These are phyloP conservation scores for Bretziella fagacearum DNA, from an alignment of 2,329 filamentous ascomycete species.

Conservation along the genomic window DNA sequence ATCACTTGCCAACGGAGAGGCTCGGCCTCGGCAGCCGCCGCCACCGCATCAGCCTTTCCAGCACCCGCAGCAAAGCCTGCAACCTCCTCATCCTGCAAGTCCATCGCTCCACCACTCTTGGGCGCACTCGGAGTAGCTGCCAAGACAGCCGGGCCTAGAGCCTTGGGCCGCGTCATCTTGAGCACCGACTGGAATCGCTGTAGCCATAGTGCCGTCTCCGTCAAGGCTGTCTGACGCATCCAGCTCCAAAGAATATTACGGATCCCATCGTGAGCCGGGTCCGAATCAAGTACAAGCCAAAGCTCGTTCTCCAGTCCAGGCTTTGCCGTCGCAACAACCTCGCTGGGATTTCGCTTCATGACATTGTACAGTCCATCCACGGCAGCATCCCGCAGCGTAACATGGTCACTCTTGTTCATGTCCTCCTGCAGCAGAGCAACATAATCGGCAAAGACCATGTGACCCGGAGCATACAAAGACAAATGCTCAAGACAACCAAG, in stretches of 20 bases:
- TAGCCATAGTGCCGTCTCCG: slow-evolving; percentile 71
- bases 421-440: slow-evolving; percentile 67
- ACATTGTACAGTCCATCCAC: slow-evolving; percentile 82
- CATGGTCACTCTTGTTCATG: slow-evolving; percentile 46
- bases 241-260: slow-evolving; percentile 80
- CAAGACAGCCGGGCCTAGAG: slow-evolving; percentile 17
- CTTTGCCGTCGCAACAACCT: slow-evolving; percentile 61
- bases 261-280: slow-evolving; percentile 62
- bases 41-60: slow-evolving; percentile 7
- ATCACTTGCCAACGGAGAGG: slow-evolving; percentile 88
- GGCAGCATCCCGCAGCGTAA: slow-evolving; percentile 58
- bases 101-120: slow-evolving; percentile 34
- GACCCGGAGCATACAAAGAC: slow-evolving; percentile 74
- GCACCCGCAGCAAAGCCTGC: slow-evolving; percentile 73
- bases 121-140: slow-evolving; percentile 15
- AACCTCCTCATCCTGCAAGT: slow-evolving; percentile 89
- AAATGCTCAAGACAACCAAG: slow-evolving; percentile 78
- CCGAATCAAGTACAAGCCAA: slow-evolving; percentile 72
- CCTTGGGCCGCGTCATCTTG: slow-evolving; percentile 49
- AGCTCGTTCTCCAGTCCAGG: slow-evolving; percentile 74
- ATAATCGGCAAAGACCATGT: slow-evolving; percentile 71
- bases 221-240: slow-evolving; percentile 75
- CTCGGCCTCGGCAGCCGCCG: slow-evolving; percentile 50
- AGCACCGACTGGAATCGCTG: slow-evolving; percentile 75
- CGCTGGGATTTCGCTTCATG: slow-evolving; percentile 80